Evolutionary conservation across 331 rosid species (phyloP).

Genomic region (Rosa hybrid): DNA sequence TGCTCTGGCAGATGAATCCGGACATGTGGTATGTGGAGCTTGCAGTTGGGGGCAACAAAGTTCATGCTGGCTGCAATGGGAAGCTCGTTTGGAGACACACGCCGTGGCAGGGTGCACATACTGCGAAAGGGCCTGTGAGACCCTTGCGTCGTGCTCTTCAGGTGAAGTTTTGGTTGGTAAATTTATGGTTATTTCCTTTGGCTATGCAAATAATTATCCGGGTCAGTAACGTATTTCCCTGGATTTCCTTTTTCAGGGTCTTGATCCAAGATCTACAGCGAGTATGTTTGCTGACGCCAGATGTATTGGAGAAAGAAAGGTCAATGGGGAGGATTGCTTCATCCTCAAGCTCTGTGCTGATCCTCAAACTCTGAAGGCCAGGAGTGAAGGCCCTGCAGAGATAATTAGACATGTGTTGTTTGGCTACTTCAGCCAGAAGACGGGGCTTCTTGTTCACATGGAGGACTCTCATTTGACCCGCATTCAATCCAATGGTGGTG

Average conservation of each 20-base stretch:
- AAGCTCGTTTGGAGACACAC: slow-evolving; percentile 99
- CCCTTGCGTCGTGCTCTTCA: slow-evolving; percentile 99
- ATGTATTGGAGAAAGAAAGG: slow-evolving; percentile 93
- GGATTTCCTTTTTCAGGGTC: slow-evolving; percentile 56
- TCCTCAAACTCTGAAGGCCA: slow-evolving; percentile 82
- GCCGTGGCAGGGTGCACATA: slow-evolving; percentile 97
- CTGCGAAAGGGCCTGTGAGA: slow-evolving; percentile 96
- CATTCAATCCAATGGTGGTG: slow-evolving; percentile 84
- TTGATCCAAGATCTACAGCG: slow-evolving; percentile 94
- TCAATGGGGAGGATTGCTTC: slow-evolving; percentile 96
- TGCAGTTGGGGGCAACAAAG: slow-evolving; percentile 91
- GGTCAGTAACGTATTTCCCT: background rate
- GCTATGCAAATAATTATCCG: background rate
- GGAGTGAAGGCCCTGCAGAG: slow-evolving; percentile 99
- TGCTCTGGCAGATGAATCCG: slow-evolving; percentile 99
- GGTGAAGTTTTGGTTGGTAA: slow-evolving; percentile 40
- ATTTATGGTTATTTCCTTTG: background rate
- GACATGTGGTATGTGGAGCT: slow-evolving; percentile 99
- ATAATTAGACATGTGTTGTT: slow-evolving; percentile 89
- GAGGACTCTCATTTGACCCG: slow-evolving; percentile 99
- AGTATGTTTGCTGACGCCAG: slow-evolving; percentile 85
- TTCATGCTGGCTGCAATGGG: slow-evolving; percentile 98
- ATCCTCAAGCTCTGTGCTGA: slow-evolving; percentile 93
- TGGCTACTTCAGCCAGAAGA: slow-evolving; percentile 96
- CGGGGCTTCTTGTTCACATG: slow-evolving; percentile 90